Conservation (phyloP, 768 basidiomycete genomes). For the Tricholoma saponaceum region DNA sequence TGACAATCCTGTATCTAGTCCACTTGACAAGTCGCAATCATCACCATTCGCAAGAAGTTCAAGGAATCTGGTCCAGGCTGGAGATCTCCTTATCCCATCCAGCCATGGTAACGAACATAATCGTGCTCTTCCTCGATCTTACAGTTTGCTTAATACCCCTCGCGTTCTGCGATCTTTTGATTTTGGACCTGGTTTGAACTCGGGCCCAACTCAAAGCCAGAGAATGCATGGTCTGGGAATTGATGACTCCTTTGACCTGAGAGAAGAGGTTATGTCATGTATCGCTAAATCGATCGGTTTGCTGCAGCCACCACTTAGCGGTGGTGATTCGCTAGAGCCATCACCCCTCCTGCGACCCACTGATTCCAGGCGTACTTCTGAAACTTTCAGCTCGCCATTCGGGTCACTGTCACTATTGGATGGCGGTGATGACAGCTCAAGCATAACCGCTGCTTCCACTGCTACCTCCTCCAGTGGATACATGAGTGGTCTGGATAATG, state of each 20-base stretch:
- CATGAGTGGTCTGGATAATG: slow-evolving; percentile 87
- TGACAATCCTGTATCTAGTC: slow-evolving; percentile 4
- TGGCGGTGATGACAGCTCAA: slow-evolving; percentile 65
- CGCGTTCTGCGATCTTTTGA: slow-evolving; percentile 29
- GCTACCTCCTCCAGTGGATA: slow-evolving; percentile 47
- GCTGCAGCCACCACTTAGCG: slow-evolving; percentile 78
- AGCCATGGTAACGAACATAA: slow-evolving; percentile 42
- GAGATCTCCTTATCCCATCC: slow-evolving; percentile 66
- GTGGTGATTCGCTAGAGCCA: slow-evolving; percentile 57
- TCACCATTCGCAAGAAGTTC: slow-evolving; percentile 27
- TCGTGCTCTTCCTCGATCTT: slow-evolving; percentile 42
- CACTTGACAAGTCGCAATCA: slow-evolving; percentile 7
- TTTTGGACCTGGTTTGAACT: slow-evolving; percentile 15
- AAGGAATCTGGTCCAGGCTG: slow-evolving; percentile 66
- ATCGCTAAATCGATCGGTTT: slow-evolving; percentile 97
- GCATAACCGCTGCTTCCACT: slow-evolving; percentile 57
- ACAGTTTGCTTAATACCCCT: slow-evolving; percentile 50
- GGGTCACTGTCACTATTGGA: slow-evolving; percentile 72
- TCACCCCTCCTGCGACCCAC: slow-evolving; percentile 58
- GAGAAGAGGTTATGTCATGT: slow-evolving; percentile 95
- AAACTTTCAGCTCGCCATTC: slow-evolving; percentile 60
- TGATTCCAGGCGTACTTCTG: slow-evolving; percentile 35
- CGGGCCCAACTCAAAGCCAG: background rate
- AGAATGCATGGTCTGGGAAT: slow-evolving; percentile 28
- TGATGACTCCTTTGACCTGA: slow-evolving; percentile 82